Base-by-base conservation (phyloP, 192 early-diverging fungal genomes). In the Diversispora eburnea region DNA sequence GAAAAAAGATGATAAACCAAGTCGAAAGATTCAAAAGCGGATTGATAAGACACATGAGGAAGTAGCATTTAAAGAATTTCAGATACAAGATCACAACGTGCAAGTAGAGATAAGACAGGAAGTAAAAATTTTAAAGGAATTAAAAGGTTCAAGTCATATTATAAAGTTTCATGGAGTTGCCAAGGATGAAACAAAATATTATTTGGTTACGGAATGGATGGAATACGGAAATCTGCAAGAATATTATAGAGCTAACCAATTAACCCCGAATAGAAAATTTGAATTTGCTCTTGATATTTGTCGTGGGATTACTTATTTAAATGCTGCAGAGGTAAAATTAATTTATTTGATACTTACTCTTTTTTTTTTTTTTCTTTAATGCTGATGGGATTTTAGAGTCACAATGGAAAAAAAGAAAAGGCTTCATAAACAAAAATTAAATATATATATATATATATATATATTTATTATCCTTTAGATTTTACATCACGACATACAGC, bases 181-280 rank as follows among this genome's bases (percentile, higher is more conserved):
- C 22, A 10, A 67, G 20, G 66, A 67, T 41, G 57, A 72, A 49
- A 20, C 68, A 70, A 41, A 76, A 78, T 56, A 77, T 76, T 69
- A 77, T 75, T 49, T 81, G 75, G 80, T 81, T 6, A 59, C 76
- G 0, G 75, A 78, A 60, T 81, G 76, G 66, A 77, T 77, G 41
- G 77, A 76, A 5, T 54, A 60, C 65, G 80, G 80, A 19, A 81
- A 72, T 67, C 25, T 81, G 8, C 64, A 73, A n/a, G 80, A 81
- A 48, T 81, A 78, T 70, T 77, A 78, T 55, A 67, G 72, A 51
- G 20, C 13, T 20, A n/a, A 49, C 6, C 12, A 8, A 8, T 47
- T 67, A 12, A 67, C 10, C 20, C 49, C 46, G 66, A 43, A 10
- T 9, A 74, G 70, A 42, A 81, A 81, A 55, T 54, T 81, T 54